Evolutionary conservation across 2,329 filamentous ascomycete species (phyloP).

Genomic region (Blumeria graminis): DNA sequence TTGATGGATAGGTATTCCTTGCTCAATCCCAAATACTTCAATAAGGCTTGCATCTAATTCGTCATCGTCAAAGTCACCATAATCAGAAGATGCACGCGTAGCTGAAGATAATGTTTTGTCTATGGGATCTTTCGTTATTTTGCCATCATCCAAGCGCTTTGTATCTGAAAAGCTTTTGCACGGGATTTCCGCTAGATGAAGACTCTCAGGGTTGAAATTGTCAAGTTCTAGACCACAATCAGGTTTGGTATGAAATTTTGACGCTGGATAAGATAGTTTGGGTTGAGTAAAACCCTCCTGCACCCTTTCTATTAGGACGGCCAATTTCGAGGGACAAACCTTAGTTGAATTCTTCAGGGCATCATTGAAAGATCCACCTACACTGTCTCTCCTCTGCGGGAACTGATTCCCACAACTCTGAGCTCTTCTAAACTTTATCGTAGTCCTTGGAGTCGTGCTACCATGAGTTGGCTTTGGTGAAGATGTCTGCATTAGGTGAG

Average conservation of each 20-base stretch:
- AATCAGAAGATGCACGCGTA: constrained; percentile 9
- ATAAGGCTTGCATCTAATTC: constrained; percentile 19
- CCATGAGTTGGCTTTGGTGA: constrained; percentile 36
- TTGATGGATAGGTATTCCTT: constrained; percentile 1
- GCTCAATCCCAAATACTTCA: constrained; percentile 26
- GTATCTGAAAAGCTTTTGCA: no score
- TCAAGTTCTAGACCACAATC: not conserved
- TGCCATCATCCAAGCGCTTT: no score
- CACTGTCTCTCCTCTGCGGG: constrained; percentile 41
- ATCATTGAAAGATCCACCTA: constrained; percentile 18
- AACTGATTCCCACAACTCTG: constrained; percentile 47
- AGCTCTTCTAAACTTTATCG: constrained; percentile 32
- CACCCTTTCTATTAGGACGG: constrained; percentile 42
- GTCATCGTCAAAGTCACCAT: constrained; percentile 29
- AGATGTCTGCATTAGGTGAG: constrained; percentile 44
- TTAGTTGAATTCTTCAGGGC: constrained; percentile 17
- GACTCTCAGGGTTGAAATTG: constrained; percentile 6
- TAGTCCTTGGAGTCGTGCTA: constrained; percentile 18
- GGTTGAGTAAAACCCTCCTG: constrained; percentile 21
- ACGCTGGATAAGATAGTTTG: constrained; percentile 7
- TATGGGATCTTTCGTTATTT: no score
- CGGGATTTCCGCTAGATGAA: constrained; percentile 11
- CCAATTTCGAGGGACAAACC: constrained; percentile 28
- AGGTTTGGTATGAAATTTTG: not conserved
- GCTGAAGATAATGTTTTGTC: no score